These are phyloP conservation scores for Amphicarpaea edgeworthii DNA, from an alignment of 306 rosid species.

Conservation along the genomic window DNA sequence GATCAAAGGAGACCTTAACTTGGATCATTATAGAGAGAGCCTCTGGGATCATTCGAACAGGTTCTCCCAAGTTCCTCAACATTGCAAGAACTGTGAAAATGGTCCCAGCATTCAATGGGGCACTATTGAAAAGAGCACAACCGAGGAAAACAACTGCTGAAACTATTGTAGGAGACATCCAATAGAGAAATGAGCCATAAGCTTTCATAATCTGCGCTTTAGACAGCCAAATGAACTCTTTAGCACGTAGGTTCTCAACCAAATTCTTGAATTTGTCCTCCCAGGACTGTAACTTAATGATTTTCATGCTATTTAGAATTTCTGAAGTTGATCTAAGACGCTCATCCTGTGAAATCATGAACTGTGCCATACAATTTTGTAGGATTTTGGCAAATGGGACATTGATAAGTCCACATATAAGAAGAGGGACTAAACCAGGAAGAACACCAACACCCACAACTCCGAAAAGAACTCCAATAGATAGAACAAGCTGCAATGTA, in stretches of 20 bases:
- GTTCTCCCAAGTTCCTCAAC: constrained; percentile 72
- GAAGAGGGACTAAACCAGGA: constrained; percentile 65
- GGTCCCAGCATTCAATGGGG: constrained; percentile 77
- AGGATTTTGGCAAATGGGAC: constrained; percentile 67
- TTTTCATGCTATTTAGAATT: constrained; percentile 78
- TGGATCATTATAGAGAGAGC: constrained; percentile 75
- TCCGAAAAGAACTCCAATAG: constrained; percentile 57
- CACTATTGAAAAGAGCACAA: constrained; percentile 56
- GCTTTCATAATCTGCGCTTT: constrained; percentile 56
- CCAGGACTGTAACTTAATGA: constrained; percentile 89
- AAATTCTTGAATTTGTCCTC: constrained; percentile 68
- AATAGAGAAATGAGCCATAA: constrained; percentile 56
- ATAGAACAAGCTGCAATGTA: constrained; percentile 55
- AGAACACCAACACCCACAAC: constrained; percentile 78
- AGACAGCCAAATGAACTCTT: constrained; percentile 73
- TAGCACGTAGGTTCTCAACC: constrained; percentile 56
- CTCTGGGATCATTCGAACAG: constrained; percentile 79
- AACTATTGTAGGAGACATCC: constrained; percentile 78
- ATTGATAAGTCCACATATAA: constrained; percentile 67
- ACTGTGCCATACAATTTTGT: constrained; percentile 65
- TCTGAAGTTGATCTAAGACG: constrained; percentile 84
- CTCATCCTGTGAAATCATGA: constrained; percentile 80
- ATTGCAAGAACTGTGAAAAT: constrained; percentile 79
- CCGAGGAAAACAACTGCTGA: constrained; percentile 71
- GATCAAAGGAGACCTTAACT: constrained; percentile 75